Evolutionary conservation across 2,329 filamentous ascomycete species (phyloP).

Genomic region (Fusarium graminum): DNA sequence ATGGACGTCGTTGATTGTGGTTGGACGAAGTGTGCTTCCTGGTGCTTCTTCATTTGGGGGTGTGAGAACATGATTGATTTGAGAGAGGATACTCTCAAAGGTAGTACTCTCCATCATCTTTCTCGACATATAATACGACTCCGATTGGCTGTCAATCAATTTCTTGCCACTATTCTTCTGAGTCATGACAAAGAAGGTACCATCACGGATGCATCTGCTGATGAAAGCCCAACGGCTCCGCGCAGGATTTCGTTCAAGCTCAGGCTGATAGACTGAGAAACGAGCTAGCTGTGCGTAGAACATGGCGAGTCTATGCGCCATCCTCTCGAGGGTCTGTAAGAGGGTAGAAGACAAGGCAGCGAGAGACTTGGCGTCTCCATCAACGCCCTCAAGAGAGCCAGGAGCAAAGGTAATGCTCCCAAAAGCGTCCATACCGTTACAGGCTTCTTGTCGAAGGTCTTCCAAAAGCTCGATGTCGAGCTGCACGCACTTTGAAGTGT

Average conservation of each 20-base stretch:
- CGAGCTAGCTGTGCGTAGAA: conserved; percentile 66
- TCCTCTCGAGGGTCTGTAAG: conserved; percentile 65
- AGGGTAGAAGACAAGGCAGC: conserved; percentile 61
- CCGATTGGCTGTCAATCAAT: conserved; percentile 4
- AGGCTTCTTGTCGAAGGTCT: conserved; percentile 65
- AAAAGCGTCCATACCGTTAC: conserved; percentile 68
- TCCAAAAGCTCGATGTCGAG: conserved; percentile 67
- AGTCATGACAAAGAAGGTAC: conserved; percentile 65
- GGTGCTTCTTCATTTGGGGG: background rate
- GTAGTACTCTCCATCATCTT: conserved; percentile 15
- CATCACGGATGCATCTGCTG: conserved; percentile 62
- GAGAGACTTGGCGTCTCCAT: conserved; percentile 56
- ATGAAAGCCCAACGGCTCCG: conserved; percentile 66
- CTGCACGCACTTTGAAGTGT: conserved; percentile 62
- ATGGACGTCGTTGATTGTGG: conserved; percentile 30
- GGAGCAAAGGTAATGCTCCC: conserved; percentile 56
- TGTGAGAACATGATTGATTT: conserved; percentile 32
- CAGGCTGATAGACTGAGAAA: conserved; percentile 63
- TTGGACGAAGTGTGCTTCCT: background rate
- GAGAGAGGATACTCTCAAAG: conserved; percentile 39
- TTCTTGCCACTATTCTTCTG: conserved; percentile 47
- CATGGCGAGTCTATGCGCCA: conserved; percentile 64
- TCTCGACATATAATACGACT: conserved; percentile 29
- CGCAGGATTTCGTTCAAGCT: conserved; percentile 66
- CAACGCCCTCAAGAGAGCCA: conserved; percentile 49